Conservation (phyloP, 768 basidiomycete genomes). For the Serendipita sp. region DNA sequence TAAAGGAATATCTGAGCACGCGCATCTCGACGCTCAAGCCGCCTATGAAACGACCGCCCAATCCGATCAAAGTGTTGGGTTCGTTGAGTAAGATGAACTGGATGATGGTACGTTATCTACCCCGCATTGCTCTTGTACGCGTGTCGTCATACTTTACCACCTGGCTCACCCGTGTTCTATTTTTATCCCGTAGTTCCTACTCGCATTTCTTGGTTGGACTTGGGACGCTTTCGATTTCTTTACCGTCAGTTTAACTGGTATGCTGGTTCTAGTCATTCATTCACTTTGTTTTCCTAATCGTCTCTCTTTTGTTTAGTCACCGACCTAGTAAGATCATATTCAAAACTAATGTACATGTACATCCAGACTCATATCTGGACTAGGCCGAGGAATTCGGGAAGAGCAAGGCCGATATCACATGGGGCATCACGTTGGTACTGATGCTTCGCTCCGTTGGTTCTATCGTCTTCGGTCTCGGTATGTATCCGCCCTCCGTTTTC, state of each 20-base stretch:
- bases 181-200: not conserved
- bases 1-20: not conserved
- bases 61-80: not conserved
- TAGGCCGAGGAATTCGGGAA: conserved; percentile 3
- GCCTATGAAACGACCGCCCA: not conserved
- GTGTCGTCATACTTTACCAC: not conserved
- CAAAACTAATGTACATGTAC: too few relatives aligned
- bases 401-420: not conserved
- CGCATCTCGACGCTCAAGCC: not conserved
- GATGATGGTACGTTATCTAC: not conserved
- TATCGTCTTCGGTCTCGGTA: conserved; percentile 9
- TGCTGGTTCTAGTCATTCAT: not conserved
- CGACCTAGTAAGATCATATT: too few relatives aligned
- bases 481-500: too few relatives aligned
- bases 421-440: conserved; percentile 67
- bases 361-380: too few relatives aligned
- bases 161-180: not conserved
- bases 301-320: too few relatives aligned
- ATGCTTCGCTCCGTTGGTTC: conserved; percentile 62
- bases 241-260: conserved; percentile 29
- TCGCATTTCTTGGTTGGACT: conserved; percentile 49
- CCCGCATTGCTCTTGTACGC: not conserved
- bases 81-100: not conserved
- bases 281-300: too few relatives aligned
- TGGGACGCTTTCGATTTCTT: conserved; percentile 82